phyloP scores from a whole-genome alignment of 1,284 basidiomycete genomes.

The Xerocomus alliaceus region DNA sequence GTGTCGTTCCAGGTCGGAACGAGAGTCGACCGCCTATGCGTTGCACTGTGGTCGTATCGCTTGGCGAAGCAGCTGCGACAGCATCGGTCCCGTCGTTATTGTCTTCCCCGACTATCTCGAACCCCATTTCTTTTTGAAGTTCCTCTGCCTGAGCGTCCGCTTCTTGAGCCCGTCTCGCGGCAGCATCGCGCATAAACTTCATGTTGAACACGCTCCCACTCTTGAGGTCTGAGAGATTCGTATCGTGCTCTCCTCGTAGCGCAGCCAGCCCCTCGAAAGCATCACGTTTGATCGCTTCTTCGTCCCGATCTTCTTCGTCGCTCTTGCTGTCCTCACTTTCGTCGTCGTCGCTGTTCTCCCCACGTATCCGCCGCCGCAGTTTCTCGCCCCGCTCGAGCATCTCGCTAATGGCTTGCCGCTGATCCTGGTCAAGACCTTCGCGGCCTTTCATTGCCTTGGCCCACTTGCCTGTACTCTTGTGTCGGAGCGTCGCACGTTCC shows the following conservation, averaged over 20 bases:
- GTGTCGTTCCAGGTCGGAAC: constrained; percentile 55
- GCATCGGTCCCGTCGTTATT: constrained; percentile 43
- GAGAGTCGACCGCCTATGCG: constrained; percentile 66
- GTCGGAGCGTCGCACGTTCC: constrained; percentile 85
- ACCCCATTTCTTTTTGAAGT: constrained; percentile 71
- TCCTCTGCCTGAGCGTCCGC: constrained; percentile 72
- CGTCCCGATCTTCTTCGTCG: constrained; percentile 49
- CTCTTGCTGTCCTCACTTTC: constrained; percentile 57
- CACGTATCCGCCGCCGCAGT: constrained; percentile 74
- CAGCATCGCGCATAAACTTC: constrained; percentile 96
- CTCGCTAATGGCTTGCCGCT: constrained; percentile 77
- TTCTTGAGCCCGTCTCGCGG: constrained; percentile 66
- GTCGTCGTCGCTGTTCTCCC: constrained; percentile 54
- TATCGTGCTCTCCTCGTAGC: constrained; percentile 48
- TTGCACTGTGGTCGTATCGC: constrained; percentile 47
- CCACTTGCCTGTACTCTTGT: constrained; percentile 87
- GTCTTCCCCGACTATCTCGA: constrained; percentile 44
- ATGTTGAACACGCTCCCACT: constrained; percentile 82
- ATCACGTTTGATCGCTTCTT: constrained; percentile 60
- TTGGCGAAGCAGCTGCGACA: constrained; percentile 39
- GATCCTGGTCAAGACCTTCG: constrained; percentile 67
- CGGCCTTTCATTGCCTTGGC: constrained; percentile 71
- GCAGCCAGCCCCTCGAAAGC: constrained; percentile 78
- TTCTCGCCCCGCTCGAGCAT: constrained; percentile 80
- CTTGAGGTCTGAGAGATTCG: constrained; percentile 40